These are phyloP conservation scores for Aspergillus sclerotioniger DNA, from an alignment of 495 filamentous ascomycete species.

Conservation along the genomic window DNA sequence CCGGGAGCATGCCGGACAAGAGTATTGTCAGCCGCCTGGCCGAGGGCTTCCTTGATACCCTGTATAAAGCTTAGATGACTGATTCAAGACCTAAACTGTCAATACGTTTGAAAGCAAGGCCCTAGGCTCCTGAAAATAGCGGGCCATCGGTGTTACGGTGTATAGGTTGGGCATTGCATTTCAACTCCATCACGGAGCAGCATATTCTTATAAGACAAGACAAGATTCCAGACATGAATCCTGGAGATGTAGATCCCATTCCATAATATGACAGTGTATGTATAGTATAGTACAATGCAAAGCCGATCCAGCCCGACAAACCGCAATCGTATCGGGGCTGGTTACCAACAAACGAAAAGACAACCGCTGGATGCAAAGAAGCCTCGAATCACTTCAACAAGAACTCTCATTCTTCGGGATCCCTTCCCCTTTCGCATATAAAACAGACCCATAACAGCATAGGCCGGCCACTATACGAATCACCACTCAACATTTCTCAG, in stretches of 20 bases:
- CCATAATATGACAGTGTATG: slow-evolving; percentile 17
- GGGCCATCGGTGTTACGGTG: slow-evolving; percentile 9
- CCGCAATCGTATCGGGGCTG: background rate
- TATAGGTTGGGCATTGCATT: slow-evolving; percentile 1
- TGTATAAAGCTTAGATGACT: slow-evolving; percentile 79
- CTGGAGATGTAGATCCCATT: slow-evolving; percentile 7
- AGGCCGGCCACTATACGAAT: background rate
- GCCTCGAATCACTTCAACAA: background rate
- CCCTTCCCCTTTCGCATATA: background rate
- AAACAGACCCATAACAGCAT: background rate
- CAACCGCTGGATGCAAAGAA: slow-evolving; percentile 44
- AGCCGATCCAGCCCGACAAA: background rate
- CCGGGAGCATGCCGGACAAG: slow-evolving; percentile 92
- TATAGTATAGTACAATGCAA: slow-evolving; percentile 38
- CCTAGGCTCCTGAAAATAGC: slow-evolving; percentile 3
- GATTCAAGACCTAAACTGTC: slow-evolving; percentile 11
- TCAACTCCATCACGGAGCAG: background rate
- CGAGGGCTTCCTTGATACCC: slow-evolving; percentile 86
- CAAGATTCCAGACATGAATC: background rate
- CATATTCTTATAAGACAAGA: background rate
- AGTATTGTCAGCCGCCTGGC: slow-evolving; percentile 88
- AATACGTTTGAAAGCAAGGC: slow-evolving; percentile 13
- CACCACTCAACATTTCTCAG: background rate
- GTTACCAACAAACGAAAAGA: slow-evolving; percentile 19
- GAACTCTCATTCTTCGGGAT: background rate